Evolutionary conservation across 805 yeast genomes (phyloP), one percentile per base, ranked within the genome.

Genomic region (Kodamaea kakaduensis): DNA sequence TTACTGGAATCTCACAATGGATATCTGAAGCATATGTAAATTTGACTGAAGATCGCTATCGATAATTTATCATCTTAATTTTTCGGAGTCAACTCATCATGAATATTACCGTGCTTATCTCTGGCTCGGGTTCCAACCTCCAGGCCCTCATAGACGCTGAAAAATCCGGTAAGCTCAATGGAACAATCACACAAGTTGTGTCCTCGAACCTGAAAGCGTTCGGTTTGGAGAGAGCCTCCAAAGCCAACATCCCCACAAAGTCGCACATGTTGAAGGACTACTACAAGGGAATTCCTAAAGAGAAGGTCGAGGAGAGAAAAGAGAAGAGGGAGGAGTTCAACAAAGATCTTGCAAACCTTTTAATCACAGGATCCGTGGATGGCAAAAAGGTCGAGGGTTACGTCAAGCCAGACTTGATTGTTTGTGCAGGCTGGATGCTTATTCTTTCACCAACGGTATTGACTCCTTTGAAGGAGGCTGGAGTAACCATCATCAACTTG

Each of bases 381-480:
- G 74, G 67, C n/a, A 24, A 22, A 10, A 20, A 15, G 7, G 40
- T 32, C 5, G 25, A 41, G 17, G 54, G 46, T 15, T 70, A 76
- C 35, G 47, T 57, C 20, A 71, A 71, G 45, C 97, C 97, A 4
- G 85, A 84, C 46, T 69, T 93, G 44, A 79, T 93, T 25, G 97
- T 93, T 5, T 93, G 98, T 63, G 98, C 98, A 4, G 98, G 98
- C 2, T 93, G 98, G 98, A 81, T 93, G 89, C 73, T 93, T 34
- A 93, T 93, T 40, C 69, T 93, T 41, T 84, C 96, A 1, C 79
- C 86, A 3, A 69, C 76, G 14, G 88, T 87, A 46, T 67, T 93
- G 41, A 61, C 66, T 25, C 88, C 89, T 3, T 59, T 89, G 21
- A 75, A 68, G 33, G 56, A 71, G 2, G 76, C 71, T 3, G 65